These are phyloP conservation scores for Vigna reflexopilosa DNA, from an alignment of 306 rosid species.

Conservation along the genomic window DNA sequence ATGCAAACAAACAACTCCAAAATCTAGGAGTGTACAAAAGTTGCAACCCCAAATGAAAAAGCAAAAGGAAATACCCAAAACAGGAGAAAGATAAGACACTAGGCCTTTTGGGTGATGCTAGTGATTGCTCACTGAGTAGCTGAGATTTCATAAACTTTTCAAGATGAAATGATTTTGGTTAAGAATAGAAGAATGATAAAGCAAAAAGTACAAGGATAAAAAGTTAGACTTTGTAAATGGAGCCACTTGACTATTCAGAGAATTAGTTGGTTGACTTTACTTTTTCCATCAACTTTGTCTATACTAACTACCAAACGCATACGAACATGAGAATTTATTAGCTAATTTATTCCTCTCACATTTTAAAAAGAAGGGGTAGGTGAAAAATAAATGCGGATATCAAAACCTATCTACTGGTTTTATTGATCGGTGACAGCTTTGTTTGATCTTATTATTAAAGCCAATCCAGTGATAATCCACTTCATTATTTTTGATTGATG, in stretches of 20 bases:
- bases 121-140: constrained; percentile 45
- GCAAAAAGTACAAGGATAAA: not conserved
- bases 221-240: constrained; percentile 35
- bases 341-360: constrained; percentile 39
- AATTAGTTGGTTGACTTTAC: constrained; percentile 45
- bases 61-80: constrained; percentile 31
- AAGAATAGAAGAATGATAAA: constrained; percentile 31
- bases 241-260: constrained; percentile 11
- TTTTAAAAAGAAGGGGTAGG: not conserved
- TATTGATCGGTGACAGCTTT: not conserved
- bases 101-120: constrained; percentile 37
- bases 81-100: constrained; percentile 40
- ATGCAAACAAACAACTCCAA: constrained; percentile 21
- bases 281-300: not conserved
- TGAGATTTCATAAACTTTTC: constrained; percentile 34
- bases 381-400: constrained; percentile 25
- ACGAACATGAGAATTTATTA: constrained; percentile 28
- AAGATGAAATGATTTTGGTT: constrained; percentile 37
- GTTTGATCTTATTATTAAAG: not conserved
- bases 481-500: not conserved
- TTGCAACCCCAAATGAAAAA: not conserved
- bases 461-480: not conserved
- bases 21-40: constrained; percentile 27
- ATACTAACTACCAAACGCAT: constrained; percentile 4
- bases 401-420: not conserved